Conservation (phyloP, 345 rosid species). For the Eucalyptus tenuipes region DNA sequence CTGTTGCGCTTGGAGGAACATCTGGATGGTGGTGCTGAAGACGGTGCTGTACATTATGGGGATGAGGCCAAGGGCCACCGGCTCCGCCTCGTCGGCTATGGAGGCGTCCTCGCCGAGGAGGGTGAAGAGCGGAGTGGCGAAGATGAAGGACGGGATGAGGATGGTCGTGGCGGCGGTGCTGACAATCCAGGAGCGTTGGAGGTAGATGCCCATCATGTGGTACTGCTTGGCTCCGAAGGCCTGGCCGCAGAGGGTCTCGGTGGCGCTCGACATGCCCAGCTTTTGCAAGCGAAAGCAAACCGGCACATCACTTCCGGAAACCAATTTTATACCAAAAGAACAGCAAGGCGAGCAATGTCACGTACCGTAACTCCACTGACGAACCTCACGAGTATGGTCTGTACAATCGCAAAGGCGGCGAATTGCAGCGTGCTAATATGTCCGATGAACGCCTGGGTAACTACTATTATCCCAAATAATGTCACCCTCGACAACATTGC, state of each 20-base stretch:
- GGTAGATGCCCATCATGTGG: conserved; percentile 27
- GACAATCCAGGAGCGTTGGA: conserved; percentile 26
- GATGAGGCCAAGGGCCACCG: conserved; percentile 8
- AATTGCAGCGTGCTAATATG: not conserved
- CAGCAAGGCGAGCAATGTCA: not conserved
- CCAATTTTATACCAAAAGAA: not conserved
- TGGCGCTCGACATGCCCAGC: conserved; percentile 30
- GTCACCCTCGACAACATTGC: conserved; percentile 5
- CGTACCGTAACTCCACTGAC: conserved; percentile 5
- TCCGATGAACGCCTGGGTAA: conserved; percentile 9
- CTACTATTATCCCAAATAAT: not conserved
- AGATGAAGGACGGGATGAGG: conserved; percentile 8
- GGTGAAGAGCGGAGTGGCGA: conserved; percentile 2
- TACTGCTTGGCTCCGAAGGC: conserved; percentile 24
- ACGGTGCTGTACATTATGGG: conserved; percentile 10
- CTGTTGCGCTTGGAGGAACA: conserved; percentile 16
- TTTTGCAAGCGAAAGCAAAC: not conserved
- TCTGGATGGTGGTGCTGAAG: conserved; percentile 8
- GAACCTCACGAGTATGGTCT: conserved; percentile 8
- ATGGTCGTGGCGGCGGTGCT: not conserved
- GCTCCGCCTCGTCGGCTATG: not conserved
- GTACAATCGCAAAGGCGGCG: conserved; percentile 7
- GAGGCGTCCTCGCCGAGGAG: conserved; percentile 5
- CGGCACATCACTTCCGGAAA: not conserved
- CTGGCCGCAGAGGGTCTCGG: conserved; percentile 28